phyloP scores from a whole-genome alignment of 2,329 filamentous ascomycete species.

The Talaromyces pinophilus region DNA sequence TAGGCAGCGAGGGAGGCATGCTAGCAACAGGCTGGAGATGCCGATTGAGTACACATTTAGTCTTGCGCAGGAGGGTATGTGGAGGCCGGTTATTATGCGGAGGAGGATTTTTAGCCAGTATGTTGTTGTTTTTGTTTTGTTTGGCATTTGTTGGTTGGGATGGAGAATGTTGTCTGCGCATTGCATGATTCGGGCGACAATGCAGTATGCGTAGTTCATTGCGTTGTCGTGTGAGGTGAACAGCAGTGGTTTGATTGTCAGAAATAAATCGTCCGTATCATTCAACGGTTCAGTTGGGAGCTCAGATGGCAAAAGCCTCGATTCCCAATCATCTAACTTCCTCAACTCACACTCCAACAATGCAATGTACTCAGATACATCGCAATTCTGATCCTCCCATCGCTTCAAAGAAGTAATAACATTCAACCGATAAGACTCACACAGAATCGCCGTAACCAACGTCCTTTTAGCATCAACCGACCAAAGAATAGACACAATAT shows the following conservation, averaged over 20 bases:
- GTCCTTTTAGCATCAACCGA: neutral
- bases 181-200: neutral
- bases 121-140: neutral
- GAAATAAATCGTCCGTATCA: neutral
- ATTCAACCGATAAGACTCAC: neutral
- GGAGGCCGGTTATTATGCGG: neutral
- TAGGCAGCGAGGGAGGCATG: neutral
- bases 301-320: neutral
- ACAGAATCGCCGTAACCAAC: neutral
- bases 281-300: neutral
- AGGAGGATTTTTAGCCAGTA: neutral
- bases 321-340: neutral
- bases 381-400: neutral
- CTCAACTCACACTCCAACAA: neutral
- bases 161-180: neutral
- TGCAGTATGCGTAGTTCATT: neutral
- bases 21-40: neutral
- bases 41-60: slow-evolving; percentile 15
- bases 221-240: neutral
- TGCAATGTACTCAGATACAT: neutral
- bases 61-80: neutral
- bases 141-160: neutral
- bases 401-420: neutral
- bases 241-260: neutral
- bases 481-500: neutral